Evolutionary conservation across 176 grass and related monocot genomes (phyloP), one percentile per base, ranked within the genome.

Genomic region (Cenchrus purpureus): DNA sequence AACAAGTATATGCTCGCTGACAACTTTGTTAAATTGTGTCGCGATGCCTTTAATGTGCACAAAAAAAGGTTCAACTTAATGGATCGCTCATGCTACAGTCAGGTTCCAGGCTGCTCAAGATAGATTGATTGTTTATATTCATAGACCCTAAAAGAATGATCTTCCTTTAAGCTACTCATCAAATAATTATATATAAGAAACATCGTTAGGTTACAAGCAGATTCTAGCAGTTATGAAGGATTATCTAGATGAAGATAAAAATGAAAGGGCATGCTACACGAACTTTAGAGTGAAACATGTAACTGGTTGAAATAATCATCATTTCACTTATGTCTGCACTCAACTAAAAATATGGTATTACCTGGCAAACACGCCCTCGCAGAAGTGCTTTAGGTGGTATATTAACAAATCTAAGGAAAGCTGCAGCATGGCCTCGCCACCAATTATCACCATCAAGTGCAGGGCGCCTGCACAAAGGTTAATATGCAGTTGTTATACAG

Each of bases 381-480:
- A 90, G 71, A 80, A 98, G 96, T 86, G 91, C 77, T 87, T 90
- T 85, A 77, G 96, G 88, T 87, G 90, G 80, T 91, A 95, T 79
- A 83, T 95, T 91, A 79, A 86, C 93, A 79, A 90, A 98, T 84
- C 91, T 89, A 73, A 98, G 91, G 85, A 92, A 98, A 48, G 96
- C 96, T 72, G 93, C 87, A 51, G 96, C 93, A 92, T 98, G 96
- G 62, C 96, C 96, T 86, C 93, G 82, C 96, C 93, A 98, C 93
- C 93, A 98, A 83, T 98, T 98, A 87, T 98, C 96, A 62, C 96
- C 96, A 91, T 98, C 91, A 90, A 98, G 92, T 89, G 87, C 90
- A 87, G 91, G 96, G 65, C 91, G 91, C 79, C 96, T 95, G 81
- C 76, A 77, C 58, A 54, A 78, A 79, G 22, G 68, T 52, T 79